phyloP scores from a whole-genome alignment of 2,329 filamentous ascomycete genomes.

The Pseudopyricularia cyperi region DNA sequence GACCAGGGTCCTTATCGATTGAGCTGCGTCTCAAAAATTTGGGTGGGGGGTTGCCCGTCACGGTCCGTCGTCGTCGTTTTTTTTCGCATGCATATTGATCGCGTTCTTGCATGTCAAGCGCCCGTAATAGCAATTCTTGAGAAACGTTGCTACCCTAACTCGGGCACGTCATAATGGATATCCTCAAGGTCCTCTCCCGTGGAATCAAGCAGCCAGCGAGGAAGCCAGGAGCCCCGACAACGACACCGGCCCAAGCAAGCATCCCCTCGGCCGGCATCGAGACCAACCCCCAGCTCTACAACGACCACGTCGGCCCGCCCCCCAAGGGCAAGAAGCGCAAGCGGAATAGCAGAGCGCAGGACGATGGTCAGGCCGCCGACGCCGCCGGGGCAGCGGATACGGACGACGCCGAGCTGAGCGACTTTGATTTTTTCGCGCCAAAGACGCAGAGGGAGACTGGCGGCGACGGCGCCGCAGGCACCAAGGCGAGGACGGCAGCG shows the following conservation, averaged over 20 bases:
- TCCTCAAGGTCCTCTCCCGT: slow-evolving; percentile 59
- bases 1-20: neutral
- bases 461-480: slow-evolving; percentile 5
- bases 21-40: neutral
- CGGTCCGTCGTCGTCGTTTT: neutral
- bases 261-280: slow-evolving; percentile 53
- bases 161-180: slow-evolving; percentile 42
- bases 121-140: neutral
- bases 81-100: neutral
- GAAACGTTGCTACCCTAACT: neutral
- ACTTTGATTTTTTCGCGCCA: slow-evolving; percentile 47
- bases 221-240: slow-evolving; percentile 17
- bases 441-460: slow-evolving; percentile 19
- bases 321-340: slow-evolving; percentile 41
- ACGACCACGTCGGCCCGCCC: slow-evolving; percentile 33
- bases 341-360: slow-evolving; percentile 22
- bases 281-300: slow-evolving; percentile 57
- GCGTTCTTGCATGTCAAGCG: neutral
- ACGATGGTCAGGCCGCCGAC: slow-evolving; percentile 7
- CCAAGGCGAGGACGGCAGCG: slow-evolving; percentile 6
- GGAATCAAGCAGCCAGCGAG: slow-evolving; percentile 47
- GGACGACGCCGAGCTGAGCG: slow-evolving; percentile 23
- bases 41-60: neutral
- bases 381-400: slow-evolving; percentile 20
- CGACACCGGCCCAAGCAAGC: slow-evolving; percentile 20